Percentiles rank a stretch among this genome's conserved stretches.
Conservation (phyloP, 2,329 filamentous ascomycete genomes). For the Clonostachys solani region DNA sequence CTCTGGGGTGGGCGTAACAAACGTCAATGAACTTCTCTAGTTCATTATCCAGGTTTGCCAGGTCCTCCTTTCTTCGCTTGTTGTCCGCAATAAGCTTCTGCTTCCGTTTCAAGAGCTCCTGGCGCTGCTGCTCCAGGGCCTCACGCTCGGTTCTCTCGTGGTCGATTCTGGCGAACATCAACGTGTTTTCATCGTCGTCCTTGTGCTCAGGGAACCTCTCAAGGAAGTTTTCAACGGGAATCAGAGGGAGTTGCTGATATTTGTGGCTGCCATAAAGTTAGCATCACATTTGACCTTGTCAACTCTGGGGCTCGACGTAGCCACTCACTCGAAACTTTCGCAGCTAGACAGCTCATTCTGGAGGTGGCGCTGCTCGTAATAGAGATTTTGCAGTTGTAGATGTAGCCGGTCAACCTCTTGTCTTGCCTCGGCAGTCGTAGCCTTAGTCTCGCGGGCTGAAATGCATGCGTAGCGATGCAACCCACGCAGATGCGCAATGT, state of each 20-base stretch:
- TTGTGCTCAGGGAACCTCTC: conserved; percentile 69
- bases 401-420: conserved; percentile 91
- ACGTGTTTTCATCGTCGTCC: conserved; percentile 68
- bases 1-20: conserved; percentile 21
- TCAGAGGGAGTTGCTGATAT: conserved; percentile 80
- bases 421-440: conserved; percentile 78
- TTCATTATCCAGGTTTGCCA: conserved; percentile 87
- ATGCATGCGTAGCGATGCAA: conserved; percentile 80
- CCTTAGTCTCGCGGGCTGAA: conserved; percentile 79
- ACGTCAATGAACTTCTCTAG: conserved; percentile 92
- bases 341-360: conserved; percentile 87
- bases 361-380: conserved; percentile 91
- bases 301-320: not conserved
- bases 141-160: conserved; percentile 85
- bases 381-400: conserved; percentile 89
- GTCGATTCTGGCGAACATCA: conserved; percentile 88
- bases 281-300: conserved; percentile 2
- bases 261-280: conserved; percentile 65
- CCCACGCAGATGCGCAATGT: conserved; percentile 75
- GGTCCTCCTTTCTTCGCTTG: conserved; percentile 88
- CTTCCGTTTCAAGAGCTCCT: conserved; percentile 66
- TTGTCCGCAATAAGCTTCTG: conserved; percentile 66
- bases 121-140: conserved; percentile 77
- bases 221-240: conserved; percentile 80
- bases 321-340: conserved; percentile 80